These are phyloP conservation scores for Aureobasidium vineae DNA, from an alignment of 2,329 filamentous ascomycete species.

Conservation along the genomic window DNA sequence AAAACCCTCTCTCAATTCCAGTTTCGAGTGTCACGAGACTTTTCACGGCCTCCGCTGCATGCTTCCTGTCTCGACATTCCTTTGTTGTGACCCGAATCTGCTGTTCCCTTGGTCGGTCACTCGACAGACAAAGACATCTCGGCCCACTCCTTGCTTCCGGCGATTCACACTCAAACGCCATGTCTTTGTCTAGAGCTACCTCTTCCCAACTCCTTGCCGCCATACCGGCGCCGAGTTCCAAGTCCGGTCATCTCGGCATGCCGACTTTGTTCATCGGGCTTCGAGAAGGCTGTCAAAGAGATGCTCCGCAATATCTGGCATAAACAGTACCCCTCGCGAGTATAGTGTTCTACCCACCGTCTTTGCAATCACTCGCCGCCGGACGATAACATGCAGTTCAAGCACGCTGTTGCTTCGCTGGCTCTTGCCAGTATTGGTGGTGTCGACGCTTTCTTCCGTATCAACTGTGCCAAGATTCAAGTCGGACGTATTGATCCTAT, in stretches of 20 bases:
- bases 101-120: background rate
- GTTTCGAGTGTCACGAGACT: background rate
- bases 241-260: constrained; percentile 22
- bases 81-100: background rate
- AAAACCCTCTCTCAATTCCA: background rate
- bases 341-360: background rate
- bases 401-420: background rate
- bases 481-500: constrained; percentile 41
- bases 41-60: background rate
- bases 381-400: constrained; percentile 7
- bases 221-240: constrained; percentile 20
- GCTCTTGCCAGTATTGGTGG: constrained; percentile 5
- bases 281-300: constrained; percentile 14
- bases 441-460: constrained; percentile 40
- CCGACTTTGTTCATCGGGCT: constrained; percentile 16
- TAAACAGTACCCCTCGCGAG: constrained; percentile 13
- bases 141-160: background rate
- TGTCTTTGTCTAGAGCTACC: background rate
- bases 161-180: background rate
- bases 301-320: background rate
- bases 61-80: background rate
- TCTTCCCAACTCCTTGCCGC: background rate
- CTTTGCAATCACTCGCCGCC: background rate
- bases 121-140: background rate
- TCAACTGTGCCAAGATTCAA: constrained; percentile 40